Evolutionary conservation across 176 grass and related monocot genomes (phyloP).

Genomic region (Carex scoparia): DNA sequence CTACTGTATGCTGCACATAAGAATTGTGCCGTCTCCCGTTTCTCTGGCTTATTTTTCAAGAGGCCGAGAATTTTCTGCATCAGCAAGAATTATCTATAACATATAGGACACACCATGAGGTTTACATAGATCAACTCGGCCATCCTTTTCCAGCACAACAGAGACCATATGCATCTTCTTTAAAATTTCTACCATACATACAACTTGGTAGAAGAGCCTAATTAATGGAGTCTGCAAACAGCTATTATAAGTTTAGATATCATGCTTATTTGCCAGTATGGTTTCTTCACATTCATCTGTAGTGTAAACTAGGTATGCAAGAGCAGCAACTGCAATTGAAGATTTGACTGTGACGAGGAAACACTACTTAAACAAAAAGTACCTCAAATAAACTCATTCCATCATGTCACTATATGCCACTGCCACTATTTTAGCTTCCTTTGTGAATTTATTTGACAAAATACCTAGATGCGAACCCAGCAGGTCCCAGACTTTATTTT

Average conservation of each 20-base stretch:
- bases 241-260: not conserved
- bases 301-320: not conserved
- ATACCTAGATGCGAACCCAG: not conserved
- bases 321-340: not conserved
- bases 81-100: not conserved
- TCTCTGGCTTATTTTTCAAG: not conserved
- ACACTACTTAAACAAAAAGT: not conserved
- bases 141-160: not conserved
- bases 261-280: too few species aligned
- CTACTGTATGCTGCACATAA: not conserved
- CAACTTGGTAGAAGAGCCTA: not conserved
- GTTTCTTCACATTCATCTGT: too few species aligned
- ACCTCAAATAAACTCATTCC: not conserved
- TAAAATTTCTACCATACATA: not conserved
- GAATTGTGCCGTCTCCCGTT: not conserved
- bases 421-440: not conserved
- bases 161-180: not conserved
- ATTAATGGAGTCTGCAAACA: not conserved
- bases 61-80: not conserved
- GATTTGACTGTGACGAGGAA: not conserved
- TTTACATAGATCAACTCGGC: not conserved
- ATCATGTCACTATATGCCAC: not conserved
- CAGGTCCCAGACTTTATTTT: not conserved
- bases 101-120: not conserved
- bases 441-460: not conserved